Percentiles rank a stretch among this genome's conserved stretches.
These are phyloP conservation scores for Ceratocystis destructans DNA, from an alignment of 2,329 filamentous ascomycete species.

Conservation along the genomic window DNA sequence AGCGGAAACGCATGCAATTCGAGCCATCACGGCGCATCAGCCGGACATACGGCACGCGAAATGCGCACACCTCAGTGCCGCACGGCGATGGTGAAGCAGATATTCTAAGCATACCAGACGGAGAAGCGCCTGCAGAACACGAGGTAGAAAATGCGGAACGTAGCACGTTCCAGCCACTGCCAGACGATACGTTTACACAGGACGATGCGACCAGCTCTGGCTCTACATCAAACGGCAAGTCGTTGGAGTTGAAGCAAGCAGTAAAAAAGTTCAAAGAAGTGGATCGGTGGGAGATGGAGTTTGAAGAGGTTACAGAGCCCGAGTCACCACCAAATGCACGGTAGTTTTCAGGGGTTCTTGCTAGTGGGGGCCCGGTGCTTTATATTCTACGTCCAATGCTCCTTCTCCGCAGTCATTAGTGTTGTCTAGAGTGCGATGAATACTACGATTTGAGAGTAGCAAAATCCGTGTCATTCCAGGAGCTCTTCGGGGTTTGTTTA, in stretches of 20 bases:
- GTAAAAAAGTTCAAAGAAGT: constrained; percentile 54
- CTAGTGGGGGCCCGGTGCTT: constrained; percentile 1
- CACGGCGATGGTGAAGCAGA: neutral
- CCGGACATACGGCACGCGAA: constrained; percentile 19
- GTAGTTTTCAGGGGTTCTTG: constrained; percentile 23
- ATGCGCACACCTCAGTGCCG: constrained; percentile 19
- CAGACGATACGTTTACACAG: constrained; percentile 32
- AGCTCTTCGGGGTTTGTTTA: neutral
- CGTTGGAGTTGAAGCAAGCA: constrained; percentile 44
- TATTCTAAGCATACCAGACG: constrained; percentile 20
- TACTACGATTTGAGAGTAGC: neutral
- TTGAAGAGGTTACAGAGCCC: constrained; percentile 47
- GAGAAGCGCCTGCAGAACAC: constrained; percentile 18
- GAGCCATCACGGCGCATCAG: constrained; percentile 23
- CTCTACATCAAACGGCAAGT: constrained; percentile 28
- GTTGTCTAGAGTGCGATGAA: neutral
- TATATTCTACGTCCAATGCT: too few relatives aligned
- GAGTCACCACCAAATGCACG: constrained; percentile 36
- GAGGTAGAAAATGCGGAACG: constrained; percentile 27
- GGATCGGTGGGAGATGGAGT: constrained; percentile 54
- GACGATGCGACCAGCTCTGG: constrained; percentile 22
- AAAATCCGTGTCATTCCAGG: constrained; percentile 3
- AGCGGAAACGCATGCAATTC: constrained; percentile 21
- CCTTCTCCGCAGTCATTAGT: neutral
- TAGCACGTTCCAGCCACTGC: constrained; percentile 31